Evolutionary conservation across 768 basidiomycete genomes (phyloP).

Genomic region (Russula virescens): DNA sequence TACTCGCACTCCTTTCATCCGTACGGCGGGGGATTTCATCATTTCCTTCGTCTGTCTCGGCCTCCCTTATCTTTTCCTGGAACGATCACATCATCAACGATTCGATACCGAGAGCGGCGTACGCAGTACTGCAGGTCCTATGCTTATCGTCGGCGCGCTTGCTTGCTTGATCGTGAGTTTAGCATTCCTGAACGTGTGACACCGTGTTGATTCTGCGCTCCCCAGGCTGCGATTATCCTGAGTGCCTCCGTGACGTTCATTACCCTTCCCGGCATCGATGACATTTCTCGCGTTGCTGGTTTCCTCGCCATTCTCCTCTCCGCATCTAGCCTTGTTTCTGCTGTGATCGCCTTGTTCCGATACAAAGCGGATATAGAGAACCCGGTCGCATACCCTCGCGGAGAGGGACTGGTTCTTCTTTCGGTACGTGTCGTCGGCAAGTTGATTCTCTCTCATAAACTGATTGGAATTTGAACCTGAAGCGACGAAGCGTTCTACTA

Average conservation of each 20-base stretch:
- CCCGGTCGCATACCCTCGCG: constrained; percentile 37
- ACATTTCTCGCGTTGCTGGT: constrained; percentile 54
- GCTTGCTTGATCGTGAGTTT: constrained; percentile 30
- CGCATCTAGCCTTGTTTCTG: constrained; percentile 60
- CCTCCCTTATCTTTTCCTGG: constrained; percentile 70
- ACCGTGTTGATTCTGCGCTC: constrained; percentile 9
- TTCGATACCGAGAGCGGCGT: constrained; percentile 58
- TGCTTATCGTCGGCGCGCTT: constrained; percentile 61
- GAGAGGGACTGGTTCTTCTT: constrained; percentile 54
- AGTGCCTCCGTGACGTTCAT: constrained; percentile 81
- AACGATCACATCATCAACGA: constrained; percentile 43
- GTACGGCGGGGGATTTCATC: constrained; percentile 51
- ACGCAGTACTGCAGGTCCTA: constrained; percentile 41
- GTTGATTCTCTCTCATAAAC: background rate
- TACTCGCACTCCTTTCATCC: constrained; percentile 37
- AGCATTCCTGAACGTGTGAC: background rate
- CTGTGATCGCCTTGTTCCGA: constrained; percentile 62
- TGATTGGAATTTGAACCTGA: constrained; percentile 17
- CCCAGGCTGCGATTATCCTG: constrained; percentile 70
- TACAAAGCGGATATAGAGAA: constrained; percentile 62
- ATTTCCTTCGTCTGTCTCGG: constrained; percentile 66
- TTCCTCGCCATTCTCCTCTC: constrained; percentile 67
- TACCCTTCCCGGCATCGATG: constrained; percentile 68
- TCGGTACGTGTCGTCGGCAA: constrained; percentile 33
- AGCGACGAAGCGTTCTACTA: constrained; percentile 58